Evolutionary conservation across 352 stramenopile genomes (phyloP), one percentile per base, ranked within the genome.

Genomic region (Globisporangium camurandrum): DNA sequence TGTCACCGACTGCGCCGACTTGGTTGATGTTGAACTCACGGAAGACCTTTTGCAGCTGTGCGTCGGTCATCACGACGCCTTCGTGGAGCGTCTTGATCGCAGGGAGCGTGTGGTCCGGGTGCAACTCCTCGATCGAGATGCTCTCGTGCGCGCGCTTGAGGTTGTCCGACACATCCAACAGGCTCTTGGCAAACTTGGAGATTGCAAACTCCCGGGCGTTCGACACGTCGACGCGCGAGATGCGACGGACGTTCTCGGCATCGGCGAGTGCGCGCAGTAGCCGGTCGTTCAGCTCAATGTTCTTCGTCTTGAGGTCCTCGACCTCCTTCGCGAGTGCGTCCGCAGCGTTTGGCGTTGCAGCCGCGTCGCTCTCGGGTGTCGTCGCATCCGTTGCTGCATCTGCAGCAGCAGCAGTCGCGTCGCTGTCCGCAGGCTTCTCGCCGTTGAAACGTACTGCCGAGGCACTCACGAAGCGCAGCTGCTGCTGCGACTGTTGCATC

Each of bases 161-260:
- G 68, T 99, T 98, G 77, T 99, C 97, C 42, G 94, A 97, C 22
- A 98, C 95, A 56, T 99, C 96, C 56, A 99, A 72, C 48, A 99
- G 66, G 51, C 71, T 83, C 76, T 98, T 98, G 55, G 95, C 93
- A 67, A 99, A 98, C 56, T 94, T 97, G 49, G 84, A 85, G 55
- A 98, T 97, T 53, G 95, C 92, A 71, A 97, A 99, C 46, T 95
- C 84, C 30, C 81, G 77, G 38, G 92, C 96, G 37, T 94, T 91
- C 51, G 89, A 78, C 31, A 98, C 90, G 67, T 99, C 97, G 8
- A 89, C 62, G 53, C 80, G 65, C 52, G 94, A 96, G 68, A 98
- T 98, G 34, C 86, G 73, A 38, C 95, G 90, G 57, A 97, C 96
- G 69, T 99, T 99, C 72, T 99, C 96, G 56, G 97, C 94, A 69